A percentile compares a stretch with the other conserved stretches of the same genome.
Evolutionary conservation across 2,329 filamentous ascomycete species (phyloP).

Genomic region (Aspergillus sp.): DNA sequence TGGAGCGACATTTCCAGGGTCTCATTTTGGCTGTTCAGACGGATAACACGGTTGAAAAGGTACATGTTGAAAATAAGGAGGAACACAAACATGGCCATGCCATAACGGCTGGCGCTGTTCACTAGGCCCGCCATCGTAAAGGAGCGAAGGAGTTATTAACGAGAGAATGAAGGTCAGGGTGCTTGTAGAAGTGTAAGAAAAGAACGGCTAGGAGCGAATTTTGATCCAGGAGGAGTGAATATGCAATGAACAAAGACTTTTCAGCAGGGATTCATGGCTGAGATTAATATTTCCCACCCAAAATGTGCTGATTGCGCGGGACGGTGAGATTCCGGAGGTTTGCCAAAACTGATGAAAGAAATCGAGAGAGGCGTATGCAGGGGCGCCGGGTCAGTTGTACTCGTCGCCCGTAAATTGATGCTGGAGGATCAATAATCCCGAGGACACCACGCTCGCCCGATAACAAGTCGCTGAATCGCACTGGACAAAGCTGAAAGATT

Average conservation of each 20-base stretch:
- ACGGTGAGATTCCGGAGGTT: neutral
- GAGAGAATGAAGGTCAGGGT: neutral
- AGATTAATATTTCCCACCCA: neutral
- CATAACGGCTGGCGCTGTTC: slow-evolving; percentile 8
- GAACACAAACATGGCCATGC: slow-evolving; percentile 4
- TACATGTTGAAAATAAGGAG: slow-evolving; percentile 15
- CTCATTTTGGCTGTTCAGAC: slow-evolving; percentile 7
- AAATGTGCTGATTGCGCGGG: neutral
- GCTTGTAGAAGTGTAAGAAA: neutral
- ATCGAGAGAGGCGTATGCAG: slow-evolving; percentile 1
- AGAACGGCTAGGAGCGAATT: neutral
- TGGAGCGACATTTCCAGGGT: slow-evolving; percentile 4
- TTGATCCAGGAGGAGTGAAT: neutral
- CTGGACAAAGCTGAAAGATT: no score
- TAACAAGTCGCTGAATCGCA: no score
- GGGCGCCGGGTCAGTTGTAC: neutral
- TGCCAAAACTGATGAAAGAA: neutral
- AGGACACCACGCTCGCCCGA: no score
- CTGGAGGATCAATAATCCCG: neutral
- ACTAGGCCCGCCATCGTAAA: slow-evolving; percentile 1
- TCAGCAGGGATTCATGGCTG: slow-evolving; percentile 1
- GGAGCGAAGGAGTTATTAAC: neutral
- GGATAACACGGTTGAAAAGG: slow-evolving; percentile 13
- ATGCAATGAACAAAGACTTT: neutral
- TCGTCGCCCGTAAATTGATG: neutral